phyloP scores from a whole-genome alignment of 2,329 filamentous ascomycete genomes.

The Sclerotinia spermophila region DNA sequence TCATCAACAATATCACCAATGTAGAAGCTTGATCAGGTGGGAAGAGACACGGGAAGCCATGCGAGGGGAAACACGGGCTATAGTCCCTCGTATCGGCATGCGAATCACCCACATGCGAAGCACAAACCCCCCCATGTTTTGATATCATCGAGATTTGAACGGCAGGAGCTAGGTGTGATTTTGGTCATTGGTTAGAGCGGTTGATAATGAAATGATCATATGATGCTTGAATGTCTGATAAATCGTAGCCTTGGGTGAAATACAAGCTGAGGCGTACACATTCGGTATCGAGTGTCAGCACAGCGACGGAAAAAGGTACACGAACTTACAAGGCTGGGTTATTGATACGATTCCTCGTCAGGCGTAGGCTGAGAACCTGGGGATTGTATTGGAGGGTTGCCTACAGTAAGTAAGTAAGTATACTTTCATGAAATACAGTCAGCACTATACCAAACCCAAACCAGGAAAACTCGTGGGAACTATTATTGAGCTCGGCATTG shows the following conservation, averaged over 20 bases:
- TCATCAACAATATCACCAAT: neutral
- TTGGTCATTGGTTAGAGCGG: conserved; percentile 9
- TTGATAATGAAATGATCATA: conserved; percentile 14
- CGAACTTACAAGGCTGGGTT: conserved; percentile 10
- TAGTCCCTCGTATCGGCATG: conserved; percentile 1
- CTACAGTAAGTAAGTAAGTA: too few species aligned
- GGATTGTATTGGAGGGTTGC: neutral
- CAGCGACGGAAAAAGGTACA: conserved; percentile 1
- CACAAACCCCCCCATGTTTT: conserved; percentile 16
- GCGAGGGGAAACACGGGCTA: conserved; percentile 1
- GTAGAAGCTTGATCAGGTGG: neutral
- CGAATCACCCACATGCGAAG: neutral
- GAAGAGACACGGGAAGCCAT: neutral
- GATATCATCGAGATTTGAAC: conserved; percentile 14
- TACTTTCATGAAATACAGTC: conserved; percentile 10
- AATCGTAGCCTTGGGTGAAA: conserved; percentile 9
- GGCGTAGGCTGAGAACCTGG: conserved; percentile 6
- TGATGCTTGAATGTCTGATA: neutral
- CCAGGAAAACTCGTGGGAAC: neutral
- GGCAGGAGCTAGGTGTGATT: neutral
- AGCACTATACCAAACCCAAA: conserved; percentile 12
- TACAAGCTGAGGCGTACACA: conserved; percentile 2
- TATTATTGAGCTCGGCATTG: conserved; percentile 1
- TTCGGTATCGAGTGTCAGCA: neutral
- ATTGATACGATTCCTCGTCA: neutral